Evolutionary conservation across 768 basidiomycete species (phyloP).

Genomic region (Termitomyces sp.): DNA sequence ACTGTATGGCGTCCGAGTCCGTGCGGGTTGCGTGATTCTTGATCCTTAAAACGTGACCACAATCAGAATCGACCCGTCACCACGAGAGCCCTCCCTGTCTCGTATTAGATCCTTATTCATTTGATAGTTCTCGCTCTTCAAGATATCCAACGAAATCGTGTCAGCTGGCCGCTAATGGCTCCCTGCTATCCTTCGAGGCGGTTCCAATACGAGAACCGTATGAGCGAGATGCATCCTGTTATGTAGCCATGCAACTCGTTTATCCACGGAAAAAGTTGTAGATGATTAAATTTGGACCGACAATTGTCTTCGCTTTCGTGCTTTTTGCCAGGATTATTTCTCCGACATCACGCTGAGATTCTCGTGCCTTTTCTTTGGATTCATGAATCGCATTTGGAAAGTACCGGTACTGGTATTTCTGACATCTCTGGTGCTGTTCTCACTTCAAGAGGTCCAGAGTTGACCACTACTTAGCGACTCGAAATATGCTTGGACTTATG

Average conservation of each 20-base stretch:
- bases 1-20: neutral
- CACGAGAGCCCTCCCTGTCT: too few species aligned
- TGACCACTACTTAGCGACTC: neutral
- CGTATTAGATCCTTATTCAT: neutral
- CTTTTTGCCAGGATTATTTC: neutral
- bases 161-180: neutral
- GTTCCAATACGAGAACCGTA: neutral
- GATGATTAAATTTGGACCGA: neutral
- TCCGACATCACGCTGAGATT: neutral
- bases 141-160: neutral
- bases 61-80: neutral
- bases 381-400: neutral
- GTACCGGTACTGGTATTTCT: neutral
- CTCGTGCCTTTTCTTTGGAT: neutral
- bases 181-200: neutral
- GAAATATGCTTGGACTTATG: neutral
- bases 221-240: too few species aligned
- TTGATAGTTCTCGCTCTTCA: neutral
- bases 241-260: neutral
- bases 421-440: neutral
- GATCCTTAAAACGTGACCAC: conserved; percentile 4
- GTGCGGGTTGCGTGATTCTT: conserved; percentile 2
- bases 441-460: neutral
- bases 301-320: neutral
- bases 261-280: neutral